Conservation (phyloP, 306 rosid genomes). For the Sicyos edulis region DNA sequence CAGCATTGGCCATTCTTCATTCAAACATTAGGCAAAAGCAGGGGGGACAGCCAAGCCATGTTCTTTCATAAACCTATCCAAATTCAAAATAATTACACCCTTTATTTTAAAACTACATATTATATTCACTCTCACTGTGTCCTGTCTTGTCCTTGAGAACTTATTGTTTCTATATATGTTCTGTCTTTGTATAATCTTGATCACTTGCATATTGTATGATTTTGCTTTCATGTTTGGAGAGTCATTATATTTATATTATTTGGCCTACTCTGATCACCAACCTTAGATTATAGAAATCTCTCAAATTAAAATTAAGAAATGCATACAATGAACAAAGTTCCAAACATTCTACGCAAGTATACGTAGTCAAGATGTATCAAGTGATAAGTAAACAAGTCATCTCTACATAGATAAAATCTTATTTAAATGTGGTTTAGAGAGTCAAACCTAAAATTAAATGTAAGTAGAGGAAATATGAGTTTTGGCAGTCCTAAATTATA, state of each 20-base stretch:
- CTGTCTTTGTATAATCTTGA: constrained; percentile 2
- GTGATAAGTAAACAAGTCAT: no score
- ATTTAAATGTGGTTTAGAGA: no score
- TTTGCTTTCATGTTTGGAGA: background rate
- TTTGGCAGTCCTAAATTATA: no score
- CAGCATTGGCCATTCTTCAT: background rate
- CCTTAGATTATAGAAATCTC: no score
- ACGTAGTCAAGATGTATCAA: no score
- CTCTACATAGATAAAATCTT: no score
- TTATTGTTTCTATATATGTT: background rate
- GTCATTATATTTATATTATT: background rate
- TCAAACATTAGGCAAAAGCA: constrained; percentile 13
- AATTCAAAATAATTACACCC: background rate
- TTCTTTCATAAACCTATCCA: constrained; percentile 7
- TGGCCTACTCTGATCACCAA: no score
- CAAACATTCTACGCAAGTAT: no score
- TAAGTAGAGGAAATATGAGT: no score
- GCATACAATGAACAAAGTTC: no score
- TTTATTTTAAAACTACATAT: constrained; percentile 4
- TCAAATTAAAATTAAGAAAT: no score
- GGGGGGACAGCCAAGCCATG: constrained; percentile 9
- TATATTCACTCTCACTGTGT: background rate
- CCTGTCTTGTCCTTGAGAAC: background rate
- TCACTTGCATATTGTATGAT: background rate
- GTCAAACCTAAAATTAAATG: no score